These are phyloP conservation scores for Pythium aquatile DNA, from an alignment of 352 stramenopile species.

Conservation along the genomic window DNA sequence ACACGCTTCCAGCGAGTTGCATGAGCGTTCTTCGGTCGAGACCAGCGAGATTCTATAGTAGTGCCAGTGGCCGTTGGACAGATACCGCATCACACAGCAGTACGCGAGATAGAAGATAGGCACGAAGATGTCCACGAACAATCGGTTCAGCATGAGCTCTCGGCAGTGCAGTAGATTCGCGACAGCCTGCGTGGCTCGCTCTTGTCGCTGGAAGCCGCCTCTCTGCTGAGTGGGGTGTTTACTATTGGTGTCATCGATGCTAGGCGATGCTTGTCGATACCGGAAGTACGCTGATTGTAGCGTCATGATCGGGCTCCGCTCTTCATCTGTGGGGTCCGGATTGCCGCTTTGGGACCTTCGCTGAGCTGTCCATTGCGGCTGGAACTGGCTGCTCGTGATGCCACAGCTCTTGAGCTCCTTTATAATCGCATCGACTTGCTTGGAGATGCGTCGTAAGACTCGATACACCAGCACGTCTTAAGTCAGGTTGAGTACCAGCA, in stretches of 20 bases:
- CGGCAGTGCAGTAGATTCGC: constrained; percentile 19
- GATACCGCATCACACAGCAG: neutral
- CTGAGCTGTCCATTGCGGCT: neutral
- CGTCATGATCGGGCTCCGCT: neutral
- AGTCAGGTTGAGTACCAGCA: constrained; percentile 26
- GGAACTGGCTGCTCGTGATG: neutral
- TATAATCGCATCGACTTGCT: neutral
- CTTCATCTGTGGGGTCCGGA: neutral
- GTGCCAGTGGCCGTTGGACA: neutral
- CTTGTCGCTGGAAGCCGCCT: neutral
- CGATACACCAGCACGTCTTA: constrained; percentile 16
- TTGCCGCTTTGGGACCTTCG: neutral
- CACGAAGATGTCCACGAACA: constrained; percentile 25
- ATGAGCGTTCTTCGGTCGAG: neutral
- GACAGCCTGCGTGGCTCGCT: neutral
- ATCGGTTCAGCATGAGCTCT: constrained; percentile 17
- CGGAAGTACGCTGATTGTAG: neutral
- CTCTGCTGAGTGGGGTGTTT: neutral
- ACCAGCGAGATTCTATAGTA: constrained; percentile 7
- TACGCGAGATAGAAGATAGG: constrained; percentile 13
- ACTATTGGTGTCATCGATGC: neutral
- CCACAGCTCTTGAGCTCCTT: neutral
- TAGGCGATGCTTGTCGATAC: neutral
- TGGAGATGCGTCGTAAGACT: neutral
- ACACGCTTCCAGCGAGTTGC: neutral